Evolutionary conservation across 306 rosid genomes (phyloP).

Genomic region (Pueraria montana): DNA sequence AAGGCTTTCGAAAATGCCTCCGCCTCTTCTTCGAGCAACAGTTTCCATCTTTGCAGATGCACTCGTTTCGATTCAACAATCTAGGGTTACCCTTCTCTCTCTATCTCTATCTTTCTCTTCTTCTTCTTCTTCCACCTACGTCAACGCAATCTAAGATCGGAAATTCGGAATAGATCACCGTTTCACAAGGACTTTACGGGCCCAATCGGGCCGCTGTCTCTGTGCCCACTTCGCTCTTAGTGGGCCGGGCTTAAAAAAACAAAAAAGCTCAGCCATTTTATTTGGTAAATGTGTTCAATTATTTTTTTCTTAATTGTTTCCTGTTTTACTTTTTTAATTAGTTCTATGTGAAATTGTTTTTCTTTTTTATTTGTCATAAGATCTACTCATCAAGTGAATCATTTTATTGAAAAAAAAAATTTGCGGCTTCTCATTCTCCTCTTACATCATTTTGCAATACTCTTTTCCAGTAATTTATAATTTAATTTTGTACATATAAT

Average conservation of each 20-base stretch:
- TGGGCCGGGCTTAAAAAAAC: conserved; percentile 12
- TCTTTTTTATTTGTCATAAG: neutral
- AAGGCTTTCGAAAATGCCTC: conserved; percentile 82
- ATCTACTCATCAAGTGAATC: neutral
- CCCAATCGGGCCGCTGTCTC: neutral
- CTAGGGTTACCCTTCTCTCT: conserved; percentile 41
- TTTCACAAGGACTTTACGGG: conserved; percentile 31
- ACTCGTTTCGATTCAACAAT: conserved; percentile 27
- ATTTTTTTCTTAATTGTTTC: neutral
- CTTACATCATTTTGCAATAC: neutral
- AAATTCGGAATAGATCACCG: neutral
- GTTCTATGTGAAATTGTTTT: neutral
- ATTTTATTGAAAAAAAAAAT: too few relatives aligned
- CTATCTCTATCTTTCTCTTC: neutral
- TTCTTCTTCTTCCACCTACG: neutral
- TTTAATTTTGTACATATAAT: neutral
- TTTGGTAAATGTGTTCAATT: neutral
- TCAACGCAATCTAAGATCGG: neutral
- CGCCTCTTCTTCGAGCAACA: conserved; percentile 66
- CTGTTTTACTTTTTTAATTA: neutral
- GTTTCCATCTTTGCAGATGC: conserved; percentile 63
- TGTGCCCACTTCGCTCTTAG: neutral
- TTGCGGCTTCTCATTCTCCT: neutral
- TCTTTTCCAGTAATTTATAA: neutral
- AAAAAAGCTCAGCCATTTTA: neutral